phyloP scores from a whole-genome alignment of 306 rosid species.

The Pyrus pyrifolia region DNA sequence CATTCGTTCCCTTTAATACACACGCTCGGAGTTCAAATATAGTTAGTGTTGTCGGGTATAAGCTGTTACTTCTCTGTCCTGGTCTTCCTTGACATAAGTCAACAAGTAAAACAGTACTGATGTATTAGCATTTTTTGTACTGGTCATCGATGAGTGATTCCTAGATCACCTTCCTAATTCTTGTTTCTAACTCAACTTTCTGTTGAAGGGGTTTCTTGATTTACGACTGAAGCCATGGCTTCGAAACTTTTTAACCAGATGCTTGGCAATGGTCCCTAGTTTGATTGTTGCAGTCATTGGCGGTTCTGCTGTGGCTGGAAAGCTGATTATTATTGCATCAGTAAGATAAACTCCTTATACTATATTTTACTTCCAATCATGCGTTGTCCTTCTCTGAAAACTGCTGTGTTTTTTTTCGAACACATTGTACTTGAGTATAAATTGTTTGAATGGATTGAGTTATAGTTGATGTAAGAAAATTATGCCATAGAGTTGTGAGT shows the following conservation, averaged over 20 bases:
- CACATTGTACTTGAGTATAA: background rate
- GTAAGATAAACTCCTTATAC: slow-evolving; percentile 43
- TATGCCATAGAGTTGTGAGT: no score
- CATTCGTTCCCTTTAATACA: background rate
- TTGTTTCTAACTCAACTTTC: background rate
- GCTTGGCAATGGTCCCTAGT: slow-evolving; percentile 93
- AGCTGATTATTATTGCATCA: slow-evolving; percentile 83
- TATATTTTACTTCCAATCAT: background rate
- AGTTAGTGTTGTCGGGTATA: background rate
- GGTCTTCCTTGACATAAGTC: background rate
- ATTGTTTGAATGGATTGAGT: background rate
- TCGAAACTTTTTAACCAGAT: slow-evolving; percentile 75
- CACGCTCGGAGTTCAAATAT: background rate
- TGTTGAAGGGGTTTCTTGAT: slow-evolving; percentile 80
- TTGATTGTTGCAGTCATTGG: slow-evolving; percentile 81
- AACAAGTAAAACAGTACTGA: background rate
- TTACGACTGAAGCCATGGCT: slow-evolving; percentile 74
- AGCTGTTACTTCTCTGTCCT: background rate
- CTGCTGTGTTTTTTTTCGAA: background rate
- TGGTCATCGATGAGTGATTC: background rate
- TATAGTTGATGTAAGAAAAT: no score
- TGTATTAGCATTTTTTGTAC: background rate
- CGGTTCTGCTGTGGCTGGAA: slow-evolving; percentile 92
- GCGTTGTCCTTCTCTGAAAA: background rate
- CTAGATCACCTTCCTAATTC: background rate